Percentiles rank a stretch among this genome's conserved stretches.
Evolutionary conservation across 2,329 filamentous ascomycete species (phyloP).

Genomic region (Colletotrichum kahawae): DNA sequence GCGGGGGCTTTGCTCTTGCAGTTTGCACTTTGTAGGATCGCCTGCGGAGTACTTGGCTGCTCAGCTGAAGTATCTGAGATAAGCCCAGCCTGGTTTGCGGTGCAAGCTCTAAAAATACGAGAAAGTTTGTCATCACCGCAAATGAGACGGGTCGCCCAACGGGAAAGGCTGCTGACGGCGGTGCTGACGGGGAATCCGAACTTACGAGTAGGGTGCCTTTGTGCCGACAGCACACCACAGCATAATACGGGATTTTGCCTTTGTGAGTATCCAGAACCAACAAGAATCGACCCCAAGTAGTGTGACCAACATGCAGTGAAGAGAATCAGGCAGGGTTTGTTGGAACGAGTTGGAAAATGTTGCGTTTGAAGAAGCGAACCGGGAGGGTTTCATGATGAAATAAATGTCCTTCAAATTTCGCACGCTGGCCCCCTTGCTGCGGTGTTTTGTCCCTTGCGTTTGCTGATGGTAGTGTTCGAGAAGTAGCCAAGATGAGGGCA

Average conservation of each 20-base stretch:
- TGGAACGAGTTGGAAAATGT: not conserved
- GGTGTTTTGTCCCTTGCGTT: not conserved
- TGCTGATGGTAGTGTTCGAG: not conserved
- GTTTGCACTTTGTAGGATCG: not conserved
- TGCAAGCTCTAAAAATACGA: conserved; percentile 11
- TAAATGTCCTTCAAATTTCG: not conserved
- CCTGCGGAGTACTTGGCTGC: conserved; percentile 3
- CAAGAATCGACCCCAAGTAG: not conserved
- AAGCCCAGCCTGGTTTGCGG: not conserved
- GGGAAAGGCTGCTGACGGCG: not conserved
- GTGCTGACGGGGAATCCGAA: not conserved
- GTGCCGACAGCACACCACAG: not conserved
- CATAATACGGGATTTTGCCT: not conserved
- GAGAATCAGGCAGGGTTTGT: not conserved
- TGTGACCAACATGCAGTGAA: not conserved
- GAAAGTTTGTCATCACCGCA: not conserved
- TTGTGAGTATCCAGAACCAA: not conserved
- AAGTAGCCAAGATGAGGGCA: not conserved
- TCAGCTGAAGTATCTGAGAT: conserved; percentile 8
- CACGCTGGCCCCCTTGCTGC: not conserved
- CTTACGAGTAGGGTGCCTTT: not conserved
- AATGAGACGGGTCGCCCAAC: not conserved
- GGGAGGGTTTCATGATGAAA: not conserved
- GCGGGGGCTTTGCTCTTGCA: not conserved
- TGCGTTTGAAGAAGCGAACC: not conserved